Evolutionary conservation across 495 filamentous ascomycete genomes (phyloP).

Genomic region (Polyplosphaeria fusca): DNA sequence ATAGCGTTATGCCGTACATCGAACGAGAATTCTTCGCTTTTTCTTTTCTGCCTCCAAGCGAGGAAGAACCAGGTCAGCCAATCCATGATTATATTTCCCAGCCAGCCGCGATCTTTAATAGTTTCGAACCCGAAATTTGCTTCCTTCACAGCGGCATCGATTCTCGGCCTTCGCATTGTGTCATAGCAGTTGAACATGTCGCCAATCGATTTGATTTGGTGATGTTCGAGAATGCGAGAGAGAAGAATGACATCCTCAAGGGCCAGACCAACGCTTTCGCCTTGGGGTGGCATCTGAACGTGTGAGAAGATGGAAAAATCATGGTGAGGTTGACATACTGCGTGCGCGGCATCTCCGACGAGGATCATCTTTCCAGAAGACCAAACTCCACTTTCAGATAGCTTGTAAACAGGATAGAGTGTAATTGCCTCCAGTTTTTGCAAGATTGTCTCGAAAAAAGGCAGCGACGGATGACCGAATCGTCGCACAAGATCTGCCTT

Average conservation of each 20-base stretch:
- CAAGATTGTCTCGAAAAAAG: constrained; percentile 5
- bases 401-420: constrained; percentile 24
- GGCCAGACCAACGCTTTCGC: constrained; percentile 25
- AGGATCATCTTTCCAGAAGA: constrained; percentile 16
- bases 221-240: constrained; percentile 16
- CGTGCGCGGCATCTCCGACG: constrained; percentile 30
- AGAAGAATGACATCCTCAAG: constrained; percentile 28
- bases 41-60: constrained; percentile 7
- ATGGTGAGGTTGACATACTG: constrained; percentile 11
- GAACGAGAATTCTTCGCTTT: constrained; percentile 20
- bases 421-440: constrained; percentile 3
- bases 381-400: constrained; percentile 18
- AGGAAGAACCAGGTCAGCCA: constrained; percentile 23
- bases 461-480: constrained; percentile 13
- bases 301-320: neutral
- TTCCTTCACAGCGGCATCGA: constrained; percentile 25
- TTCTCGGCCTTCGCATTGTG: constrained; percentile 10
- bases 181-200: constrained; percentile 15
- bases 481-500: constrained; percentile 18
- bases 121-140: constrained; percentile 26
- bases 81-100: constrained; percentile 17
- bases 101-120: constrained; percentile 23
- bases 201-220: neutral
- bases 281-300: constrained; percentile 29
- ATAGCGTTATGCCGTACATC: constrained; percentile 23